These are phyloP conservation scores for Lipomyces lipofer DNA, from an alignment of 805 yeast species.

Conservation along the genomic window DNA sequence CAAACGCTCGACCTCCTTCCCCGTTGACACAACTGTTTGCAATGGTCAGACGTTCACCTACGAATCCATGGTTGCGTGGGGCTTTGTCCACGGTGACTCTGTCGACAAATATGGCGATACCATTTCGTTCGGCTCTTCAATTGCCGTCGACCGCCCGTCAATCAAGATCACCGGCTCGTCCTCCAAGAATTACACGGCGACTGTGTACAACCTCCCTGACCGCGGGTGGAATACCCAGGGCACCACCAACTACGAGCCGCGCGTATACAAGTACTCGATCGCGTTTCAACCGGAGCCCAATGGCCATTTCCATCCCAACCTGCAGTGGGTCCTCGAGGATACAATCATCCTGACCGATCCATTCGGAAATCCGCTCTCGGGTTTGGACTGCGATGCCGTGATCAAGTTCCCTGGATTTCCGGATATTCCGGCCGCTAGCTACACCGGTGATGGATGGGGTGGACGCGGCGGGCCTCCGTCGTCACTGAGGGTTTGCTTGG, in stretches of 20 bases:
- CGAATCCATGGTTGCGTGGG: slow-evolving; percentile 26
- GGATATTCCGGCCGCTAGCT: slow-evolving; percentile 22
- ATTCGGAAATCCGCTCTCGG: slow-evolving; percentile 26
- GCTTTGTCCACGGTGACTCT: slow-evolving; percentile 19
- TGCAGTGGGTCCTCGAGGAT: slow-evolving; percentile 21
- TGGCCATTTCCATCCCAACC: slow-evolving; percentile 15
- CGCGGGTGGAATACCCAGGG: slow-evolving; percentile 31
- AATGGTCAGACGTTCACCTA: slow-evolving; percentile 16
- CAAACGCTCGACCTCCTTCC: slow-evolving; percentile 6
- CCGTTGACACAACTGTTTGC: slow-evolving; percentile 16
- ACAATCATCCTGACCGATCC: slow-evolving; percentile 27
- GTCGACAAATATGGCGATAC: slow-evolving; percentile 30
- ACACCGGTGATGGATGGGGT: slow-evolving; percentile 19
- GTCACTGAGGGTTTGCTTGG: slow-evolving; percentile 21
- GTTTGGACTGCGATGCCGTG: slow-evolving; percentile 21
- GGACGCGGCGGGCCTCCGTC: slow-evolving; percentile 17
- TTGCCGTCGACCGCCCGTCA: slow-evolving; percentile 24
- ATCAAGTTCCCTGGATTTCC: slow-evolving; percentile 21
- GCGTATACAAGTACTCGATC: slow-evolving; percentile 20
- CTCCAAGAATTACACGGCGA: slow-evolving; percentile 15
- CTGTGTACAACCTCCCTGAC: slow-evolving; percentile 25
- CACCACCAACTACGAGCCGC: slow-evolving; percentile 25
- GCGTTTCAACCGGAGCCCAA: slow-evolving; percentile 14
- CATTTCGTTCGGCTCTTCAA: slow-evolving; percentile 22
- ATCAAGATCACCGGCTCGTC: slow-evolving; percentile 12